Evolutionary conservation across 2,329 filamentous ascomycete genomes (phyloP).

Genomic region (Didymella pomorum): DNA sequence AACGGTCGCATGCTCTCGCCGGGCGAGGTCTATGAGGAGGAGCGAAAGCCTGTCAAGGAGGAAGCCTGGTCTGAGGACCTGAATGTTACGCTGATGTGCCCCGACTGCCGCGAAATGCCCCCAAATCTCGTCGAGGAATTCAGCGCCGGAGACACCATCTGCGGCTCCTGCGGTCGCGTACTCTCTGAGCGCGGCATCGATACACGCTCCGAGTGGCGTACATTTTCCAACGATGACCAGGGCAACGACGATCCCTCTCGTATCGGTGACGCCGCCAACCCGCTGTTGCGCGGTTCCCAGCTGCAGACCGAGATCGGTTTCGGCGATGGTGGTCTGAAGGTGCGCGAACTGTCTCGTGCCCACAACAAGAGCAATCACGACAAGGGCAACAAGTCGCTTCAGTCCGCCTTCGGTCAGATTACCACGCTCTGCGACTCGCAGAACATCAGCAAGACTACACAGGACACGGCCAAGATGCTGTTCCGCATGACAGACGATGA

Average conservation of each 20-base stretch:
- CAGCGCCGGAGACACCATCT: slow-evolving; percentile 90
- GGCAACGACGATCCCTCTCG: slow-evolving; percentile 95
- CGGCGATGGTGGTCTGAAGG: slow-evolving; percentile 74
- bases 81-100: slow-evolving; percentile 84
- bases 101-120: slow-evolving; percentile 88
- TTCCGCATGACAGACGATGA: slow-evolving; percentile 95
- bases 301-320: slow-evolving; percentile 88
- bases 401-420: slow-evolving; percentile 88
- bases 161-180: slow-evolving; percentile 88
- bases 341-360: slow-evolving; percentile 79
- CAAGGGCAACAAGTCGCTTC: slow-evolving; percentile 81
- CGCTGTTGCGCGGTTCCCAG: slow-evolving; percentile 87
- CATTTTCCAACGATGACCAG: slow-evolving; percentile 97
- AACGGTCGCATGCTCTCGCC: slow-evolving; percentile 53
- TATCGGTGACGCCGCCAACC: slow-evolving; percentile 93
- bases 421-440: slow-evolving; percentile 77
- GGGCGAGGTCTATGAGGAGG: slow-evolving; percentile 54
- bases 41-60: slow-evolving; percentile 41
- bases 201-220: slow-evolving; percentile 97
- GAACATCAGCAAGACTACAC: slow-evolving; percentile 76
- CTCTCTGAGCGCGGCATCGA: slow-evolving; percentile 92
- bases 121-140: slow-evolving; percentile 94
- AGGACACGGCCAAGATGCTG: slow-evolving; percentile 90
- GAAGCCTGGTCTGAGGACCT: slow-evolving; percentile 80
- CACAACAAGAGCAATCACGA: slow-evolving; percentile 84